Conservation (phyloP, 371 early-diverging fungal genomes). For the Mucor plumbeus region DNA sequence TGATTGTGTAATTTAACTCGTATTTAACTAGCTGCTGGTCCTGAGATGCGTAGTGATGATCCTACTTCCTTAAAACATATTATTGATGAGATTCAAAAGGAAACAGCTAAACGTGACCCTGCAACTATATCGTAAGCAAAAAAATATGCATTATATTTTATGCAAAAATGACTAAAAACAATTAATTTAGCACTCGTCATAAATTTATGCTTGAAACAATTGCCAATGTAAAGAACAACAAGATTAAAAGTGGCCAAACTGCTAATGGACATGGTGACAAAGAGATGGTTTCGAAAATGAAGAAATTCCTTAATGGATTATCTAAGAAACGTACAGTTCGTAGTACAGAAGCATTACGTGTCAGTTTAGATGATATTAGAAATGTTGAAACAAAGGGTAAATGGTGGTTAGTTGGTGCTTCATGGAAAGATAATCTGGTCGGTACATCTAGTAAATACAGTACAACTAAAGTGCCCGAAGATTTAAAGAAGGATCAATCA, state of each 20-base stretch:
- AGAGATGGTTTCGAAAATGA: constrained; percentile 75
- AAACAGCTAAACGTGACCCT: constrained; percentile 56
- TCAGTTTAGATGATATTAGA: constrained; percentile 88
- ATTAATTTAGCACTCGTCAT: constrained; percentile 64
- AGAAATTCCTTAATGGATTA: constrained; percentile 78
- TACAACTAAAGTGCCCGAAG: constrained; percentile 40
- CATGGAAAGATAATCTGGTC: constrained; percentile 76
- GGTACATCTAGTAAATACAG: constrained; percentile 55
- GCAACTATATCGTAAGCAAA: constrained; percentile 48
- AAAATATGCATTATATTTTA: not conserved
- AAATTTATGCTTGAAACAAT: constrained; percentile 95
- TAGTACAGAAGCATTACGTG: constrained; percentile 80
- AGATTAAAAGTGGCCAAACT: constrained; percentile 69
- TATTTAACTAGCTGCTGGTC: constrained; percentile 70
- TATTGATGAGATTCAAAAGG: constrained; percentile 73
- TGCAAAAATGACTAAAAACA: not conserved
- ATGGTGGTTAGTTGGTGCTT: constrained; percentile 89
- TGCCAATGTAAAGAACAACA: constrained; percentile 91
- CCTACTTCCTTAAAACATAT: constrained; percentile 89
- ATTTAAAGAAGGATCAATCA: constrained; percentile 52
- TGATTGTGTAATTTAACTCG: not conserved
- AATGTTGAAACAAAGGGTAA: constrained; percentile 83
- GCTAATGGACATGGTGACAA: constrained; percentile 56
- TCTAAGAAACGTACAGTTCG: constrained; percentile 64
- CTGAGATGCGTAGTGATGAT: constrained; percentile 89